phyloP scores from a whole-genome alignment of 495 filamentous ascomycete genomes.

The Evansstolkia leycettana region DNA sequence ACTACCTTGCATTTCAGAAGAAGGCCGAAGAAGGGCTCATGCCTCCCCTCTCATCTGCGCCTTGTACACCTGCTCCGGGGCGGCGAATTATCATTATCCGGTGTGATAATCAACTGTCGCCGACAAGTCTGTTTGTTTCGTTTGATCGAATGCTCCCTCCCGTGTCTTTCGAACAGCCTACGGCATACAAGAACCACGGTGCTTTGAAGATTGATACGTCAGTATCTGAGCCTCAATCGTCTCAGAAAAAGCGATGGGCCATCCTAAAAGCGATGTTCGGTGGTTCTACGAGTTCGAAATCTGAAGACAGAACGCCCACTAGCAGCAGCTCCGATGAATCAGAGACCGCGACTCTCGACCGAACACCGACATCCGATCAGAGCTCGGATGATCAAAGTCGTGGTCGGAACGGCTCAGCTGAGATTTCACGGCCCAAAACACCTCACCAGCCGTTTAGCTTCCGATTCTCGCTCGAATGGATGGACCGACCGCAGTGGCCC shows the following conservation, averaged over 20 bases:
- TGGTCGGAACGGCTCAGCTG: constrained; percentile 12
- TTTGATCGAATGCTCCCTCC: constrained; percentile 49
- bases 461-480: constrained; percentile 71
- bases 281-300: constrained; percentile 14
- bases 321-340: constrained; percentile 30
- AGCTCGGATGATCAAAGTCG: constrained; percentile 18
- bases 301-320: constrained; percentile 15
- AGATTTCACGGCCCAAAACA: constrained; percentile 21
- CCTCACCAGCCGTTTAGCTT: constrained; percentile 55
- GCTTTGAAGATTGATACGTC: constrained; percentile 19
- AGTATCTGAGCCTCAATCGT: constrained; percentile 9
- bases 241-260: constrained; percentile 53
- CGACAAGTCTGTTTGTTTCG: constrained; percentile 45
- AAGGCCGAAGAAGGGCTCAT: constrained; percentile 45
- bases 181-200: constrained; percentile 24
- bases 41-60: constrained; percentile 55
- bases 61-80: constrained; percentile 81
- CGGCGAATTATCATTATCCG: constrained; percentile 86
- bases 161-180: constrained; percentile 23
- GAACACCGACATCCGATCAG: constrained; percentile 13
- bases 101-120: constrained; percentile 59
- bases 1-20: constrained; percentile 59
- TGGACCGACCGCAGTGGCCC: constrained; percentile 41
- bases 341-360: constrained; percentile 18
- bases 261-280: constrained; percentile 58